Conservation (phyloP, 805 yeast genomes). For the Candida fluviatilis region DNA sequence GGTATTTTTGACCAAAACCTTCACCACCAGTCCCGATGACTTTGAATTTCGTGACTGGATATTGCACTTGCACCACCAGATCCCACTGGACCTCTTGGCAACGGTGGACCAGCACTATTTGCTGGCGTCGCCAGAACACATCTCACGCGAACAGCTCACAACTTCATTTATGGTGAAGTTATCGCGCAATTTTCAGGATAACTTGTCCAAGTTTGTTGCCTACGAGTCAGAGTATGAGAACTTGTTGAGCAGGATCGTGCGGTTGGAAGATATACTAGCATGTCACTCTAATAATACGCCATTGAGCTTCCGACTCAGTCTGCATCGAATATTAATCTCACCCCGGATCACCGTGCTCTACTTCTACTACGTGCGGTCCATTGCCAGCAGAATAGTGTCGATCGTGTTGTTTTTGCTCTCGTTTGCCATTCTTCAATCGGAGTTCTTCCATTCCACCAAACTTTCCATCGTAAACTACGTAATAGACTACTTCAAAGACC, state of each 20-base stretch:
- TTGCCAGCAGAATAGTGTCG: conserved; percentile 40
- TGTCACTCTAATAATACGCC: conserved; percentile 25
- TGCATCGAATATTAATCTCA: conserved; percentile 18
- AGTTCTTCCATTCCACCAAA: conserved; percentile 64
- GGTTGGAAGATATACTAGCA: conserved; percentile 54
- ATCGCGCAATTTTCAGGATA: conserved; percentile 47
- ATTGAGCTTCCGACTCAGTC: conserved; percentile 18
- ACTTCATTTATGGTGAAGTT: conserved; percentile 46
- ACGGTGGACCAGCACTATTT: conserved; percentile 27
- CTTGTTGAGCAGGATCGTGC: conserved; percentile 44
- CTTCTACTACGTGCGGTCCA: conserved; percentile 45
- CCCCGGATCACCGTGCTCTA: conserved; percentile 41
- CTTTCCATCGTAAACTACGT: conserved; percentile 57
- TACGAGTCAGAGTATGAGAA: conserved; percentile 54
- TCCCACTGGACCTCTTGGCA: conserved; percentile 37
- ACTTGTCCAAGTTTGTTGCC: conserved; percentile 50
- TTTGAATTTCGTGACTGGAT: conserved; percentile 61
- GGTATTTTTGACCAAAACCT: conserved; percentile 44
- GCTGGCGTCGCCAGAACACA: conserved; percentile 15
- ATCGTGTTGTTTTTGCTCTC: conserved; percentile 42
- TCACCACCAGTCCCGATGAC: conserved; percentile 29
- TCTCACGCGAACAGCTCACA: conserved; percentile 32
- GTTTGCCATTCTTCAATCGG: conserved; percentile 63
- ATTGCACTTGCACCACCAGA: conserved; percentile 44
- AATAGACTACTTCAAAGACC: conserved; percentile 17